These are phyloP conservation scores for Pythium dissotocum DNA, from an alignment of 352 stramenopile genomes.

Conservation along the genomic window DNA sequence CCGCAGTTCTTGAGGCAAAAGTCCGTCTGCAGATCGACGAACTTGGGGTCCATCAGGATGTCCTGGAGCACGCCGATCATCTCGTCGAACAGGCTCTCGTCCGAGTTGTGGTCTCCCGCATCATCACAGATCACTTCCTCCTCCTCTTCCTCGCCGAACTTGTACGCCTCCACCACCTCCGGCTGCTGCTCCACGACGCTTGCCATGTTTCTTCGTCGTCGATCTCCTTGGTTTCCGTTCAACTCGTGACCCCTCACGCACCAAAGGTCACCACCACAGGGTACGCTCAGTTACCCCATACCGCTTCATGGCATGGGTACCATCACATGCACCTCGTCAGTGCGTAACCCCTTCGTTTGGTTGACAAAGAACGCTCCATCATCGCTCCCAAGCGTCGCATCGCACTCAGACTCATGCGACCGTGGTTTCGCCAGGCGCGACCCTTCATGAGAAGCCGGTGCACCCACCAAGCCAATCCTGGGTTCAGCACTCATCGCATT, in stretches of 20 bases:
- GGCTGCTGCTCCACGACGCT: constrained; percentile 38
- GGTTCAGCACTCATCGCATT: not conserved
- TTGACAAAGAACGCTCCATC: not conserved
- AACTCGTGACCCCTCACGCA: not conserved
- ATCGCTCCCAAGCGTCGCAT: not conserved
- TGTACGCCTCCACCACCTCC: constrained; percentile 48
- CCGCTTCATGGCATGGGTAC: too few relatives aligned
- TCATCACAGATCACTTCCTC: constrained; percentile 72
- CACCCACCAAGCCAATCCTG: not conserved
- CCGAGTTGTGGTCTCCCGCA: constrained; percentile 63
- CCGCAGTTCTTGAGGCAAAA: constrained; percentile 82
- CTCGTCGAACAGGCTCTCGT: constrained; percentile 78
- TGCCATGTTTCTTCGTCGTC: constrained; percentile 17
- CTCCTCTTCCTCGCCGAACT: constrained; percentile 49
- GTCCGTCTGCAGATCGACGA: constrained; percentile 74
- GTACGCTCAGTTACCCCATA: not conserved
- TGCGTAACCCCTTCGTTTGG: not conserved
- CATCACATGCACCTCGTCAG: not conserved
- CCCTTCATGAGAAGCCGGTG: constrained; percentile 2
- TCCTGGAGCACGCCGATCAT: constrained; percentile 82
- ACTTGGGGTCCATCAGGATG: constrained; percentile 76
- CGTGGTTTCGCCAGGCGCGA: constrained; percentile 7
- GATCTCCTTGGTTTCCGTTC: not conserved
- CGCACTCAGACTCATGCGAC: not conserved
- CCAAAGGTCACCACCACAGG: not conserved